These are phyloP conservation scores for Spathaspora girioi DNA, from an alignment of 805 yeast species.

Conservation along the genomic window DNA sequence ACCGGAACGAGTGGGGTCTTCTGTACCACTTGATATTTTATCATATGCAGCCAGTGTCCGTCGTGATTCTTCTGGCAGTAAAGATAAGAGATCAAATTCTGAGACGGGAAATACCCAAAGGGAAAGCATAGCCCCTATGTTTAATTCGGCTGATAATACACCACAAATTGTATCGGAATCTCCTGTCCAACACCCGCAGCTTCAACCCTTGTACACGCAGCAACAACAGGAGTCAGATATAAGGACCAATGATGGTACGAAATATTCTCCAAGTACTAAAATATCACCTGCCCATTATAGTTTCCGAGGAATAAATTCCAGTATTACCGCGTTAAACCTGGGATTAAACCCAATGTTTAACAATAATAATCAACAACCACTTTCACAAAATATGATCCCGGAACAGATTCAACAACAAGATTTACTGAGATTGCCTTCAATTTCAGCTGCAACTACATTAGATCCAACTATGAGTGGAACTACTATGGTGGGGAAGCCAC, in stretches of 20 bases:
- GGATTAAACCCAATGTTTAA: neutral
- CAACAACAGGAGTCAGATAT: neutral
- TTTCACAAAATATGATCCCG: neutral
- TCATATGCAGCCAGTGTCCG: conserved; percentile 40
- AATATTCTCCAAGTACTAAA: neutral
- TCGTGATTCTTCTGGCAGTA: conserved; percentile 10
- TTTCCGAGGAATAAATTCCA: neutral
- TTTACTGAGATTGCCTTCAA: conserved; percentile 6
- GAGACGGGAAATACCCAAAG: neutral
- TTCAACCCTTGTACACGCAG: neutral
- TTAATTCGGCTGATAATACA: conserved; percentile 7
- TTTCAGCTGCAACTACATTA: neutral
- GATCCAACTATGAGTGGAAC: neutral
- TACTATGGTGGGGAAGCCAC: neutral
- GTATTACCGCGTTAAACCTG: neutral
- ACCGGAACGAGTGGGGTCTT: neutral
- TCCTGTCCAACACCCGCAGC: neutral
- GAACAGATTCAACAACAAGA: neutral
- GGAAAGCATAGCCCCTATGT: neutral
- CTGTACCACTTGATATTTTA: conserved; percentile 33
- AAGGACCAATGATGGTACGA: neutral
- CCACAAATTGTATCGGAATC: neutral
- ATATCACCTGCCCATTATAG: neutral
- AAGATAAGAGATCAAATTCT: conserved; percentile 8
- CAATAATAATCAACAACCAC: neutral